These are phyloP conservation scores for Xanthoconium separans DNA, from an alignment of 1,284 basidiomycete genomes.

Conservation along the genomic window DNA sequence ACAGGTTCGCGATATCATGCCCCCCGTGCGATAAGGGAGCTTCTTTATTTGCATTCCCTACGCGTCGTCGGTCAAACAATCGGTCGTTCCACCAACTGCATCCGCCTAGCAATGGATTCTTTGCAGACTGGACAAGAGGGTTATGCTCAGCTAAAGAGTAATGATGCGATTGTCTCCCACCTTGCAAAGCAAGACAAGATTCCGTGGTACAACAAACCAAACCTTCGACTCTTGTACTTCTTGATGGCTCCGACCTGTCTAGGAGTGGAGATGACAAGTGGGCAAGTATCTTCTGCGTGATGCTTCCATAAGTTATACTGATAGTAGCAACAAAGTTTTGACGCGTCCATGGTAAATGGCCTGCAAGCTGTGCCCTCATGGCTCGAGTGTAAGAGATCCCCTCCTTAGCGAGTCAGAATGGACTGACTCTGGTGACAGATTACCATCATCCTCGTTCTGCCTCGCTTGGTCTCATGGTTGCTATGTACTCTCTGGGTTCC, in stretches of 20 bases:
- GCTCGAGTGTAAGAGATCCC: constrained; percentile 15
- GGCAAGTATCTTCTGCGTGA: constrained; percentile 40
- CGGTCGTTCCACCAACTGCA: too few species aligned
- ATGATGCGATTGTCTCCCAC: constrained; percentile 42
- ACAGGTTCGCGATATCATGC: too few species aligned
- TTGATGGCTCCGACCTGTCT: constrained; percentile 58
- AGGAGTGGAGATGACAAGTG: constrained; percentile 61
- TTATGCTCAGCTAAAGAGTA: background rate
- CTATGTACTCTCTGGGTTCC: constrained; percentile 14
- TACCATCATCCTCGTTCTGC: constrained; percentile 17
- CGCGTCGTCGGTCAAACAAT: too few species aligned
- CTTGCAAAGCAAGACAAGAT: constrained; percentile 46
- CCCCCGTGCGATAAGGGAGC: too few species aligned
- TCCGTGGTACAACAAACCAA: constrained; percentile 54
- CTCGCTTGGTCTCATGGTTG: constrained; percentile 13
- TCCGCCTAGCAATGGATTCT: too few species aligned
- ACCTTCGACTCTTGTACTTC: constrained; percentile 32
- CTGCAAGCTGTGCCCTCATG: constrained; percentile 21
- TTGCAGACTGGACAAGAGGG: background rate
- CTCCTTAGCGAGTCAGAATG: background rate
- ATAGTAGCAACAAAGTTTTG: background rate
- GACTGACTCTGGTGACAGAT: constrained; percentile 7
- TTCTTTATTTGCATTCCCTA: too few species aligned
- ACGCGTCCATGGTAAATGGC: constrained; percentile 12
- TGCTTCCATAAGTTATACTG: too few species aligned